Evolutionary conservation across 495 filamentous ascomycete species (phyloP).

Genomic region (Mycothermus thermophilus): DNA sequence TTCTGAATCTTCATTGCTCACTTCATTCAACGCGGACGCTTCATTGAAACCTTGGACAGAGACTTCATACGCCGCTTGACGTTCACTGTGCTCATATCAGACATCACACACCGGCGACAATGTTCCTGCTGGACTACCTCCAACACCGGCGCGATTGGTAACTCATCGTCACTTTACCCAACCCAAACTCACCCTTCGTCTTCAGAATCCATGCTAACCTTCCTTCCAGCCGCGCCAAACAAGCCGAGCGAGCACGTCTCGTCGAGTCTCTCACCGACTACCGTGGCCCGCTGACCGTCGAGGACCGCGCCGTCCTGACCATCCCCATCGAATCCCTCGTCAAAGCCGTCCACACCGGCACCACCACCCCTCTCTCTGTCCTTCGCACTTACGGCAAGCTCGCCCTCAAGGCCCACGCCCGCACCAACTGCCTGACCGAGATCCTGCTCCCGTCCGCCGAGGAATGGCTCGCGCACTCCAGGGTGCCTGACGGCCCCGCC

Average conservation of each 20-base stretch:
- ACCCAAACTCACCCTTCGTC: neutral
- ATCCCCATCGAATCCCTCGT: constrained; percentile 69
- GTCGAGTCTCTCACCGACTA: constrained; percentile 37
- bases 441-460: constrained; percentile 71
- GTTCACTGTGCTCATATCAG: no score
- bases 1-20: no score
- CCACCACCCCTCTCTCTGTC: constrained; percentile 55
- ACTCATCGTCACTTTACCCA: constrained; percentile 2
- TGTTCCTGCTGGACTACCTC: constrained; percentile 45
- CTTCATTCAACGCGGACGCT: no score
- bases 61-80: no score
- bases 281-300: constrained; percentile 42
- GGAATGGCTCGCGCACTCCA: constrained; percentile 43
- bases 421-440: constrained; percentile 89
- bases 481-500: no score
- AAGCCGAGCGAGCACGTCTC: no score
- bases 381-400: constrained; percentile 85
- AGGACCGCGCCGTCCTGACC: constrained; percentile 52
- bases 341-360: constrained; percentile 54
- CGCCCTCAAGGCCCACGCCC: constrained; percentile 67
- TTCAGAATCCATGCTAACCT: no score
- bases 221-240: no score
- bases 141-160: constrained; percentile 48
- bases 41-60: no score
- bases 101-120: no score